Evolutionary conservation across 805 yeast genomes (phyloP).

Genomic region (Wickerhamiella nectarea): DNA sequence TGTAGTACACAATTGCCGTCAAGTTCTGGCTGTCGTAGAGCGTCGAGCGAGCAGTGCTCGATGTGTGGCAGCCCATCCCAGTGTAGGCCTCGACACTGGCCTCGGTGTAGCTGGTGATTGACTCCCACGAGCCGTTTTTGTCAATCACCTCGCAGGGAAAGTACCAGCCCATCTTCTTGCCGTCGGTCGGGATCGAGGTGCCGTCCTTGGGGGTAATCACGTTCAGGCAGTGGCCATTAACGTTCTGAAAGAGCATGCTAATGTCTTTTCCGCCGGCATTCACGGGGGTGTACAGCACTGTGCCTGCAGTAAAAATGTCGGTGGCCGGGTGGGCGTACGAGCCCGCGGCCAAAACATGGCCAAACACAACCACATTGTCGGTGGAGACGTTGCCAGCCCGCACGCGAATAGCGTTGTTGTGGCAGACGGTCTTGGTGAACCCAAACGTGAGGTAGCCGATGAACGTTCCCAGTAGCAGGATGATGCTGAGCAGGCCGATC

Average conservation of each 20-base stretch:
- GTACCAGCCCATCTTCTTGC: constrained; percentile 70
- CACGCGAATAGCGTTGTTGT: constrained; percentile 34
- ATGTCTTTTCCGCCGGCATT: constrained; percentile 51
- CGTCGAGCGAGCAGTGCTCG: constrained; percentile 49
- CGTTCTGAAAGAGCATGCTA: constrained; percentile 75
- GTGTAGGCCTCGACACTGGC: constrained; percentile 36
- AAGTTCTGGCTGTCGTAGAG: constrained; percentile 40
- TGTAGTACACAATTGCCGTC: constrained; percentile 66
- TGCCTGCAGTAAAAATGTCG: constrained; percentile 51
- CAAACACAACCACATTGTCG: constrained; percentile 63
- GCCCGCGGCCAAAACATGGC: constrained; percentile 62
- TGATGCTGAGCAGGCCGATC: constrained; percentile 68
- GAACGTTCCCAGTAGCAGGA: constrained; percentile 55
- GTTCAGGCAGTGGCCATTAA: constrained; percentile 79
- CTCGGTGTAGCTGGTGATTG: constrained; percentile 36
- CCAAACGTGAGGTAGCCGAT: constrained; percentile 88
- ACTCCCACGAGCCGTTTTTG: constrained; percentile 44
- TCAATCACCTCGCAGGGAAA: constrained; percentile 73
- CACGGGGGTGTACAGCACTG: constrained; percentile 73
- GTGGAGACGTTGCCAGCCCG: constrained; percentile 44
- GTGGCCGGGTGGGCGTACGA: constrained; percentile 66
- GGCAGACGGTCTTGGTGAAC: constrained; percentile 70
- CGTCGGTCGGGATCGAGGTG: constrained; percentile 54
- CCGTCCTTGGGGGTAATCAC: constrained; percentile 56
- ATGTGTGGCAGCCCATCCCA: constrained; percentile 90